Conservation (phyloP, 225 moss, liverwort and hornwort species). For the Physcomitrium patens region DNA sequence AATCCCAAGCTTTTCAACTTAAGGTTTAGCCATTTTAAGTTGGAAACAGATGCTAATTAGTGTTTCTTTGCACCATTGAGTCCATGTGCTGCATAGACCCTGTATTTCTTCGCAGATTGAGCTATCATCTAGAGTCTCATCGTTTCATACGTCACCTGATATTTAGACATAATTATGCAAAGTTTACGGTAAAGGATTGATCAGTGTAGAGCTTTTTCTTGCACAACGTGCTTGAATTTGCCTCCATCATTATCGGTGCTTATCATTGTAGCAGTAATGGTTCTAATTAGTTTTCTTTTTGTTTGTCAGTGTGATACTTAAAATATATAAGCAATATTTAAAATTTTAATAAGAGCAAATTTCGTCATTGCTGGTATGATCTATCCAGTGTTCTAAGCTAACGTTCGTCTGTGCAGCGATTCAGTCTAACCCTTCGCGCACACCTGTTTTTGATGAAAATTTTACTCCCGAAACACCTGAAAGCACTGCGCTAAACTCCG, state of each 20-base stretch:
- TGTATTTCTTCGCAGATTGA: neutral
- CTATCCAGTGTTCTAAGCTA: slow-evolving; percentile 9
- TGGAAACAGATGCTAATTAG: neutral
- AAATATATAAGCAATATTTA: neutral
- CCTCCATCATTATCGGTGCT: neutral
- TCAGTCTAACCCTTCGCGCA: slow-evolving; percentile 42
- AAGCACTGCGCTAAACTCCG: rapidly evolving
- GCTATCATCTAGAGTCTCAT: neutral
- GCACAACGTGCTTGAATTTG: neutral
- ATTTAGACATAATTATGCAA: neutral
- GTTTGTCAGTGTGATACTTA: too few relatives aligned
- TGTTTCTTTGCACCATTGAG: neutral
- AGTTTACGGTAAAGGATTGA: neutral
- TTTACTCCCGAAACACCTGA: slow-evolving; percentile 39
- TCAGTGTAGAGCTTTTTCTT: neutral
- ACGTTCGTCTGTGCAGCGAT: slow-evolving; percentile 58
- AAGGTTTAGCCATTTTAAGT: neutral
- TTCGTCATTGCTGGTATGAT: neutral
- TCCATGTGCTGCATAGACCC: neutral
- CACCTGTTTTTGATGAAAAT: slow-evolving; percentile 35
- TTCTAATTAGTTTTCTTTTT: too few relatives aligned
- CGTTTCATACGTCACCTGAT: neutral
- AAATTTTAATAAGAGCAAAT: neutral
- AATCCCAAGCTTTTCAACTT: neutral
- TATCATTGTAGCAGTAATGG: neutral